Evolutionary conservation across 768 basidiomycete genomes (phyloP).

Genomic region (Boletus rufocinnamomeus): DNA sequence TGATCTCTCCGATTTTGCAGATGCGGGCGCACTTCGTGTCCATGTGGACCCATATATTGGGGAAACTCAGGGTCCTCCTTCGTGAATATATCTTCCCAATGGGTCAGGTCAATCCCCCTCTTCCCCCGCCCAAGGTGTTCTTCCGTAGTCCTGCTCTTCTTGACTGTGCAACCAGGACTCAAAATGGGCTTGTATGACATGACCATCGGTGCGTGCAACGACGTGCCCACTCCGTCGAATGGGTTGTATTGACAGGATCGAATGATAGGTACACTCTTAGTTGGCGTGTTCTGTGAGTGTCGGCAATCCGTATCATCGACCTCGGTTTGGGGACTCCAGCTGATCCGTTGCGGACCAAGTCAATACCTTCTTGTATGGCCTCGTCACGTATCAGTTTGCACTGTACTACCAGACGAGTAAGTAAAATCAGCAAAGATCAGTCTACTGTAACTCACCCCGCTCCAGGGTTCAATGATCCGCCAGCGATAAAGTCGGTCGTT

Average conservation of each 20-base stretch:
- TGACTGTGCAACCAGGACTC: background rate
- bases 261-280: slow-evolving; percentile 18
- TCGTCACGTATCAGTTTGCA: slow-evolving; percentile 45
- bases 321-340: too few relatives aligned
- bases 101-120: too few relatives aligned
- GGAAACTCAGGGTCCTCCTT: background rate
- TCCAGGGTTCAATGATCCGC: slow-evolving; percentile 21
- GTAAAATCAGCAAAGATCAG: background rate
- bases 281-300: slow-evolving; percentile 27
- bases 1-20: too few relatives aligned
- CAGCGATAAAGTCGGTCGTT: slow-evolving; percentile 5
- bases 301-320: background rate
- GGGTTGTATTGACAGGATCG: background rate
- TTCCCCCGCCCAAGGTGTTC: too few relatives aligned
- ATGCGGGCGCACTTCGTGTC: background rate
- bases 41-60: background rate
- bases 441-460: background rate
- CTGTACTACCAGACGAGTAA: slow-evolving; percentile 34
- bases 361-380: slow-evolving; percentile 39
- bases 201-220: slow-evolving; percentile 3
- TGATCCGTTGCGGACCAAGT: slow-evolving; percentile 12
- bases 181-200: slow-evolving; percentile 7
- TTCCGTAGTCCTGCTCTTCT: background rate
- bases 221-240: too few relatives aligned
- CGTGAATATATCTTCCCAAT: background rate